Percentiles rank a stretch among this genome's conserved stretches.
Evolutionary conservation across 2,329 filamentous ascomycete species (phyloP).

Genomic region (Phoma sp.): DNA sequence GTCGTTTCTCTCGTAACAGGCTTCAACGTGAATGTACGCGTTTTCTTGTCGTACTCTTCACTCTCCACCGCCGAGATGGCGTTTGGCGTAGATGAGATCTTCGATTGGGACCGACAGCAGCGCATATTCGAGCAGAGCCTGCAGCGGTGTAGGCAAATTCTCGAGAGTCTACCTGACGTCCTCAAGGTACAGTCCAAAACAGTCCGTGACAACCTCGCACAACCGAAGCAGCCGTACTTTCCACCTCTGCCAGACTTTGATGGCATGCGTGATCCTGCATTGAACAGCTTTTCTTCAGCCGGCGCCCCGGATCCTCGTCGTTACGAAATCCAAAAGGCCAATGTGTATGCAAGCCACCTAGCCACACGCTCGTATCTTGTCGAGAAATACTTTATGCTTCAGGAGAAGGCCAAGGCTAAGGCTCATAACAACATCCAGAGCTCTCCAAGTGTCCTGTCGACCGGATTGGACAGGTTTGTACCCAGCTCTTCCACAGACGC

Average conservation of each 20-base stretch:
- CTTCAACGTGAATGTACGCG: conserved; percentile 80
- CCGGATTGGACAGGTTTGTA: conserved; percentile 42
- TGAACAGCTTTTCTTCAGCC: conserved; percentile 30
- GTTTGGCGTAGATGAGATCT: conserved; percentile 78
- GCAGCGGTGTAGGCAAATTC: conserved; percentile 71
- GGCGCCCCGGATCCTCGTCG: conserved; percentile 51
- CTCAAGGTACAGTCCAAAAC: conserved; percentile 64
- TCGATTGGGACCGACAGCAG: conserved; percentile 79
- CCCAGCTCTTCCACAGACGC: conserved; percentile 25
- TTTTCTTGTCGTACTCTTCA: conserved; percentile 82
- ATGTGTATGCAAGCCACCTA: conserved; percentile 83
- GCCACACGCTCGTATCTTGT: conserved; percentile 84
- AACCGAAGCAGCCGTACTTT: conserved; percentile 43
- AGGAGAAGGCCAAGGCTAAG: conserved; percentile 64
- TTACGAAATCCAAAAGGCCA: conserved; percentile 90
- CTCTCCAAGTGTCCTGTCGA: conserved; percentile 30
- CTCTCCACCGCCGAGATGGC: conserved; percentile 82
- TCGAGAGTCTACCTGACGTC: conserved; percentile 72
- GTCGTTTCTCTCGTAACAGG: conserved; percentile 75
- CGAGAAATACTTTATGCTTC: conserved; percentile 82
- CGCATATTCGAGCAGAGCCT: conserved; percentile 75
- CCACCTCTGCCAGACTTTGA: conserved; percentile 48
- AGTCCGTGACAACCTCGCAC: conserved; percentile 40
- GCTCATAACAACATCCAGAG: conserved; percentile 53
- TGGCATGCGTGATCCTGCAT: conserved; percentile 35